Evolutionary conservation across 2,329 filamentous ascomycete genomes (phyloP).

Genomic region (Penicillium corylophilum): DNA sequence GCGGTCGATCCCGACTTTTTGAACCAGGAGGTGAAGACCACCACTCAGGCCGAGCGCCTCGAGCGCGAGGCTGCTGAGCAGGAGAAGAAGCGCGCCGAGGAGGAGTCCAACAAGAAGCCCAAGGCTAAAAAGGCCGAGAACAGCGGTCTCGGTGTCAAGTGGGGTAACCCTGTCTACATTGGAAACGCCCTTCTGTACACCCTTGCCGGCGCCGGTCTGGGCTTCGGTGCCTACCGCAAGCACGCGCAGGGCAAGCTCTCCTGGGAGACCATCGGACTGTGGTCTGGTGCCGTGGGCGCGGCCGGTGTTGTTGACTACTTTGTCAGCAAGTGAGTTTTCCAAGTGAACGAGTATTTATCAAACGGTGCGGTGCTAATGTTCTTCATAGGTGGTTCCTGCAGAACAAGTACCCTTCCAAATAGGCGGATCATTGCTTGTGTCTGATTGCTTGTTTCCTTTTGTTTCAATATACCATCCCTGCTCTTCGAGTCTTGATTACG

Average conservation of each 20-base stretch:
- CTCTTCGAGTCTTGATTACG: slow-evolving; percentile 19
- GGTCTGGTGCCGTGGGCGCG: slow-evolving; percentile 45
- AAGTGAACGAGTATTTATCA: background rate
- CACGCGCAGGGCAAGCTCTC: slow-evolving; percentile 47
- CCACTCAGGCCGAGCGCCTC: slow-evolving; percentile 47
- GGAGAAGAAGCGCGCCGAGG: slow-evolving; percentile 16
- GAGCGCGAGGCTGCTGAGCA: slow-evolving; percentile 38
- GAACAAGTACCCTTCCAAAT: slow-evolving; percentile 53
- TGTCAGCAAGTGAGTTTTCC: slow-evolving; percentile 47
- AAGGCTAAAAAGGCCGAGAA: slow-evolving; percentile 35
- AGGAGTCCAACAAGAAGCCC: slow-evolving; percentile 29
- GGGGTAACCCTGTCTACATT: slow-evolving; percentile 48
- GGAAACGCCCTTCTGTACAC: slow-evolving; percentile 46
- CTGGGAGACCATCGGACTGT: slow-evolving; percentile 46
- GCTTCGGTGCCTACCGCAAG: slow-evolving; percentile 50
- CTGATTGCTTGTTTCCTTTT: slow-evolving; percentile 7
- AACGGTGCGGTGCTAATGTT: slow-evolving; percentile 13
- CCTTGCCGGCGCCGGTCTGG: slow-evolving; percentile 43
- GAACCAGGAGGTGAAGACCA: slow-evolving; percentile 45
- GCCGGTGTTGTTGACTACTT: slow-evolving; percentile 49
- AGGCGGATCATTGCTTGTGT: slow-evolving; percentile 15
- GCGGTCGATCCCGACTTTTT: slow-evolving; percentile 44
- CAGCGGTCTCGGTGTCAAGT: slow-evolving; percentile 40
- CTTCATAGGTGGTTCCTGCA: slow-evolving; percentile 48
- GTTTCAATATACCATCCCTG: slow-evolving; percentile 27